These are phyloP conservation scores for Vitis cinerea DNA, from an alignment of 164 flowering plant species.

Conservation along the genomic window DNA sequence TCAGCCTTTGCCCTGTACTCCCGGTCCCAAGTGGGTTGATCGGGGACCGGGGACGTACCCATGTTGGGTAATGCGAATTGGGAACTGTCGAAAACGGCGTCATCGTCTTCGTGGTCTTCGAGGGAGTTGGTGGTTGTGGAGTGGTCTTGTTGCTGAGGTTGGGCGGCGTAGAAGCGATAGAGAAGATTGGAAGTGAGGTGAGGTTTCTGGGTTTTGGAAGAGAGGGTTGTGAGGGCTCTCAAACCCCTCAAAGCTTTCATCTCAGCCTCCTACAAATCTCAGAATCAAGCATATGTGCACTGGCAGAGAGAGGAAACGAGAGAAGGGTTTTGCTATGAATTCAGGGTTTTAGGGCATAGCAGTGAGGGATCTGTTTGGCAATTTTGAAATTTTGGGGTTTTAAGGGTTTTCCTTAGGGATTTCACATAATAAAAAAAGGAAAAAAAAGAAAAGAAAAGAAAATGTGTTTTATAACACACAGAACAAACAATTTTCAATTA, in stretches of 20 bases:
- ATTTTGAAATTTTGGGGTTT: too few relatives aligned
- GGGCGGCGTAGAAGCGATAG: slow-evolving; percentile 48
- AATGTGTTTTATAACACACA: too few relatives aligned
- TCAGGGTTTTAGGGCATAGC: too few relatives aligned
- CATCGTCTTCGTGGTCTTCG: slow-evolving; percentile 23
- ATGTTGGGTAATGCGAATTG: slow-evolving; percentile 39
- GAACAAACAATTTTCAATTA: too few relatives aligned
- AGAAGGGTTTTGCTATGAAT: too few relatives aligned
- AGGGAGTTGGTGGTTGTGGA: slow-evolving; percentile 5
- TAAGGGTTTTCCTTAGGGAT: too few relatives aligned
- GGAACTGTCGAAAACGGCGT: slow-evolving; percentile 61
- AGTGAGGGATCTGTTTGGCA: too few relatives aligned
- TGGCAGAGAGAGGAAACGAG: too few relatives aligned
- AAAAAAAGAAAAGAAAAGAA: too few relatives aligned
- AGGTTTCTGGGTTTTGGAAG: slow-evolving; percentile 17
- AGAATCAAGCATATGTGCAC: too few relatives aligned
- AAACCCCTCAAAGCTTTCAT: slow-evolving; percentile 38
- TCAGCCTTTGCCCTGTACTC: slow-evolving; percentile 58
- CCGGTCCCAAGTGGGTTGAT: slow-evolving; percentile 57
- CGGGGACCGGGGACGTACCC: background rate
- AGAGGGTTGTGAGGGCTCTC: slow-evolving; percentile 20
- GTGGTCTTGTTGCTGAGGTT: slow-evolving; percentile 32
- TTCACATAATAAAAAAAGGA: too few relatives aligned
- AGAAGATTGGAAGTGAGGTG: slow-evolving; percentile 19
- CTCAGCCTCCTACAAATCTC: background rate